Base-by-base conservation (phyloP, 441 rosid genomes). In the Populus hybrid region DNA sequence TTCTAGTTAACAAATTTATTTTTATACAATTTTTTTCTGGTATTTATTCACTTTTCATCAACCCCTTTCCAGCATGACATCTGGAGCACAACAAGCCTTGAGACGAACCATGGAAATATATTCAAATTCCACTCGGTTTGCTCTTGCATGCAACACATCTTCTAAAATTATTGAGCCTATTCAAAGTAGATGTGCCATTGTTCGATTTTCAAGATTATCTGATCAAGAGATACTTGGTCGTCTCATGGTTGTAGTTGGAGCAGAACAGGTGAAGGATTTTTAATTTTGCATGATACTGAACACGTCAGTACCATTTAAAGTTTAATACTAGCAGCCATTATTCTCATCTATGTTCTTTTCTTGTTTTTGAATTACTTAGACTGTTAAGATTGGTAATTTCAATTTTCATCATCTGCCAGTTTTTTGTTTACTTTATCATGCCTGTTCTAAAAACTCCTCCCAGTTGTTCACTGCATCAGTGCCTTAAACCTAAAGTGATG, bases 181-280 rank as follows among this genome's bases (percentile, higher is more conserved):
- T 83, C 99, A 96, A 90, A 96, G 99, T 85, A 87, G 98, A 91
- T 93, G 99, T 80, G 98, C 99, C 3, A 85, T 93, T 29, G 98
- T 94, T 79, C 92, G 98, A 53, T 96, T 96, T 88, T 91, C 98
- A 76, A 92, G 97, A 71, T 86, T 96, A 77, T 93, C 98, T 72
- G 97, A 94, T 79, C 91, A 90, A 82, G 93, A 96, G 89, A 92
- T 96, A 76, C 94, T 90, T 61, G 90, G 94, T 63, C 97, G 98
- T 82, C 95, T 96, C 82, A 89, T 91, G 97, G 92, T 94, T 71
- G 94, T 92, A 26, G 85, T 94, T 85, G 86, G 83, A 76, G 91
- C 93, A 72, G 99, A 96, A 84, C 87, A 96, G 90, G 98, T 94
- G 86, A 45, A 35, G 12, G 64, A 64, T 71, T 64, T 68, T 2